A percentile compares a stretch with the other conserved stretches of the same genome.
These are phyloP conservation scores for Pseudozyma pruni DNA, from an alignment of 1,284 basidiomycete genomes.

Conservation along the genomic window DNA sequence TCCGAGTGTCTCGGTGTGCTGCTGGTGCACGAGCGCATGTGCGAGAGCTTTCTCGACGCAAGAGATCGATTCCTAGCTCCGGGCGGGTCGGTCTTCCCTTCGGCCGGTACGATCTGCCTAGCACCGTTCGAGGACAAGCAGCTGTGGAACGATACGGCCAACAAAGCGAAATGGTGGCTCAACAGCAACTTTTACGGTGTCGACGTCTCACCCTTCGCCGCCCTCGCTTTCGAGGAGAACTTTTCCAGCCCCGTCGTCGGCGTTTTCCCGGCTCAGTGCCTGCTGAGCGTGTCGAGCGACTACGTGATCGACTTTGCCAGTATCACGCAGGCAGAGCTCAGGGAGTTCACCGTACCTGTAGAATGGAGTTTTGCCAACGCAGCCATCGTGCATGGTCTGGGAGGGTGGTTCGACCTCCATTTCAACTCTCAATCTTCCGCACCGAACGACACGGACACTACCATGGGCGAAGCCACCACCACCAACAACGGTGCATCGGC, in stretches of 20 bases:
- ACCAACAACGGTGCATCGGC: too few species aligned
- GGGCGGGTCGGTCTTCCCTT: conserved; percentile 70
- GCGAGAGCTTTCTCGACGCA: conserved; percentile 71
- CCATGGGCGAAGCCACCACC: conserved; percentile 16
- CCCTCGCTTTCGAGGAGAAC: conserved; percentile 54
- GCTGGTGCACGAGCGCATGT: conserved; percentile 72
- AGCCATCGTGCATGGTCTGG: conserved; percentile 59
- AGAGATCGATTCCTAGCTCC: conserved; percentile 70
- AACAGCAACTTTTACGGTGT: conserved; percentile 64
- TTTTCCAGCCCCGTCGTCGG: conserved; percentile 62
- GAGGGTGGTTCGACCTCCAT: conserved; percentile 64
- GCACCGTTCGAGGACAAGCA: conserved; percentile 71
- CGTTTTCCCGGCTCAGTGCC: conserved; percentile 53
- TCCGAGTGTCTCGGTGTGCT: conserved; percentile 72
- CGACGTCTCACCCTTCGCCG: conserved; percentile 60
- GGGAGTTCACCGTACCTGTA: conserved; percentile 58
- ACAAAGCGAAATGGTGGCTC: conserved; percentile 68
- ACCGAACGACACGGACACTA: conserved; percentile 18
- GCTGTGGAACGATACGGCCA: conserved; percentile 70
- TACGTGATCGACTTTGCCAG: conserved; percentile 61
- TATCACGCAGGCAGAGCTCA: conserved; percentile 50
- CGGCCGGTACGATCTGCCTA: conserved; percentile 70
- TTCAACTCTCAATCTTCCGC: conserved; percentile 49
- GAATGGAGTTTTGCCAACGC: conserved; percentile 48
- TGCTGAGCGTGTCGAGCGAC: conserved; percentile 53